Conservation (phyloP, 2,329 filamentous ascomycete species). For the Lasiodiplodia citricola region DNA sequence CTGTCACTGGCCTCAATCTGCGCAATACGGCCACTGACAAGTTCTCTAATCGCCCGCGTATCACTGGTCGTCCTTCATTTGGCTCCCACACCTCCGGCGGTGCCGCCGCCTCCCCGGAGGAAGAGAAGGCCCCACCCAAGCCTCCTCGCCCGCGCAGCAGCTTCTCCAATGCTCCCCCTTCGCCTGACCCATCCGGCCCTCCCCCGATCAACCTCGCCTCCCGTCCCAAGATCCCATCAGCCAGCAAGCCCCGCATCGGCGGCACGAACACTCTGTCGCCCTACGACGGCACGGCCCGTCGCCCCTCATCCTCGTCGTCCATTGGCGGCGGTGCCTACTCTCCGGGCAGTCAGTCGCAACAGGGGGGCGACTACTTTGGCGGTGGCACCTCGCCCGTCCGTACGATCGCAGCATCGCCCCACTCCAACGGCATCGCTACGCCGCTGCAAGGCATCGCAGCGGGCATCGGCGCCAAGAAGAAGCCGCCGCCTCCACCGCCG, state of each 20-base stretch:
- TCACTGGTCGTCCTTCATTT: slow-evolving; percentile 35
- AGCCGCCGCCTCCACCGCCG: slow-evolving; percentile 72
- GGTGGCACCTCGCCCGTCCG: background rate
- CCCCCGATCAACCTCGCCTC: slow-evolving; percentile 31
- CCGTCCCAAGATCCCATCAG: slow-evolving; percentile 37
- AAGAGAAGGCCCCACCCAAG: slow-evolving; percentile 21
- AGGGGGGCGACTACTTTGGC: slow-evolving; percentile 10
- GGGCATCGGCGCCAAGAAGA: slow-evolving; percentile 64
- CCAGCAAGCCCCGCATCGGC: slow-evolving; percentile 24
- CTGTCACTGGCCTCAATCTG: slow-evolving; percentile 54
- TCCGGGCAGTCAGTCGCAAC: slow-evolving; percentile 43
- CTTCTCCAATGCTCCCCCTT: slow-evolving; percentile 17
- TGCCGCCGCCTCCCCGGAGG: background rate
- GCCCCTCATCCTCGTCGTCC: slow-evolving; percentile 48
- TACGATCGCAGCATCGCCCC: background rate
- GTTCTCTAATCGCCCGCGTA: slow-evolving; percentile 33
- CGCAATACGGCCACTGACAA: slow-evolving; percentile 45
- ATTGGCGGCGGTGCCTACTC: slow-evolving; percentile 38
- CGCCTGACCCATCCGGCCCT: slow-evolving; percentile 17
- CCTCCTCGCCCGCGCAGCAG: slow-evolving; percentile 20
- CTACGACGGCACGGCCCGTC: slow-evolving; percentile 32
- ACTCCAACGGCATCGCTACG: slow-evolving; percentile 18
- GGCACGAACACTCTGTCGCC: slow-evolving; percentile 5
- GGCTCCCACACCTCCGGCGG: slow-evolving; percentile 15
- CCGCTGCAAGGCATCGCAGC: slow-evolving; percentile 25